Conservation (phyloP, 2,329 filamentous ascomycete genomes). For the Phaeosphaeria sp. region DNA sequence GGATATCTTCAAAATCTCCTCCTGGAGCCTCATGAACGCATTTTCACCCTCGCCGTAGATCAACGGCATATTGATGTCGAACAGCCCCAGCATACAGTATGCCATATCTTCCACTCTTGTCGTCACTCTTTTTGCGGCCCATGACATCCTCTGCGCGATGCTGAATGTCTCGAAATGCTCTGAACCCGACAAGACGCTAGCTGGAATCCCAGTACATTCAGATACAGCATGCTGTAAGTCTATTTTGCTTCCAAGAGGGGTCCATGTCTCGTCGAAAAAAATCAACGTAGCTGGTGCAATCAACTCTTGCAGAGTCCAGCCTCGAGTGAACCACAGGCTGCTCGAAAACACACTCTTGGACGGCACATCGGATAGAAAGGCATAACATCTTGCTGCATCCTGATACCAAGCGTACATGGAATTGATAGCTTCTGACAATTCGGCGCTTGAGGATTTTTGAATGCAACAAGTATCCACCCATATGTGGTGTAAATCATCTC, state of each 20-base stretch:
- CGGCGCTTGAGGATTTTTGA: neutral
- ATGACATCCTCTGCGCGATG: constrained; percentile 5
- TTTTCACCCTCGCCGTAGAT: constrained; percentile 33
- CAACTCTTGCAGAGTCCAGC: neutral
- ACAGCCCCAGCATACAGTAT: constrained; percentile 13
- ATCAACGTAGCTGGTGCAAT: neutral
- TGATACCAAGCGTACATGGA: neutral
- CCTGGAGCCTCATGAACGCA: constrained; percentile 23
- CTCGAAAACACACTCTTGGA: neutral
- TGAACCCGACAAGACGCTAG: neutral
- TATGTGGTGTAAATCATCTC: neutral
- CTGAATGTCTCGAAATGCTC: neutral
- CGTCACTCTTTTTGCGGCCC: constrained; percentile 10
- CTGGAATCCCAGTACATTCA: neutral
- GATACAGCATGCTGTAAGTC: neutral
- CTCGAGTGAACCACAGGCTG: neutral
- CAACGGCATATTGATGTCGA: constrained; percentile 11
- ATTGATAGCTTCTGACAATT: neutral
- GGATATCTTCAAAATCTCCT: constrained; percentile 17
- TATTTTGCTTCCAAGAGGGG: neutral
- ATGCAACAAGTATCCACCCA: neutral
- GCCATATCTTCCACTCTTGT: constrained; percentile 12
- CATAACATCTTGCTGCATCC: neutral
- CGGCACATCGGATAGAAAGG: neutral
- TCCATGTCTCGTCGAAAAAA: neutral